Evolutionary conservation across 345 rosid species (phyloP).

Genomic region (Tarenaya hassleriana): DNA sequence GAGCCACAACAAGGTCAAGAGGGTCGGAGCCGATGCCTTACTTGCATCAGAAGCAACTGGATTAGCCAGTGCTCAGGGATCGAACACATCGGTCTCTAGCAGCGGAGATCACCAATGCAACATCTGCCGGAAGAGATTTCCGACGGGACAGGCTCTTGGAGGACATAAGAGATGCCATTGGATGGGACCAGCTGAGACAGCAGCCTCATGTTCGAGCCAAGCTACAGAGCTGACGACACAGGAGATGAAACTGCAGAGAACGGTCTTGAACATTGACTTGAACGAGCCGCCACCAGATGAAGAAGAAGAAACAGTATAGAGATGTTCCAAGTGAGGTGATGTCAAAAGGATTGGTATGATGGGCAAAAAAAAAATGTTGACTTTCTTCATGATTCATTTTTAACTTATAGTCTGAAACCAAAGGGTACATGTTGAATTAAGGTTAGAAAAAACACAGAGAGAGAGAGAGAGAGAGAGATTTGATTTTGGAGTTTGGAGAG

Average conservation of each 20-base stretch:
- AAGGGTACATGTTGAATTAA: too few species aligned
- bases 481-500: constrained; percentile 4
- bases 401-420: constrained; percentile 2
- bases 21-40: constrained; percentile 13
- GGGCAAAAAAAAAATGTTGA: too few species aligned
- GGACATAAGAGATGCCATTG: constrained; percentile 51
- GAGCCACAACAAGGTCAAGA: constrained; percentile 42
- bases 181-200: constrained; percentile 28
- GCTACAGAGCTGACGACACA: constrained; percentile 22
- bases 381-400: too few species aligned
- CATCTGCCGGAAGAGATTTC: constrained; percentile 31
- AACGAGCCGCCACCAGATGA: constrained; percentile 30
- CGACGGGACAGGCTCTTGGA: constrained; percentile 48
- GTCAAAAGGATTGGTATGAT: too few species aligned
- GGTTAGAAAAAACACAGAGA: too few species aligned
- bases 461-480: constrained; percentile 18
- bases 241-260: constrained; percentile 23
- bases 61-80: constrained; percentile 22
- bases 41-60: constrained; percentile 26
- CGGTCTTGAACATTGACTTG: constrained; percentile 27
- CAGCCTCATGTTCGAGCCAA: constrained; percentile 26
- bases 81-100: constrained; percentile 20
- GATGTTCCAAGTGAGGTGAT: constrained; percentile 2
- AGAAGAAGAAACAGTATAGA: constrained; percentile 18
- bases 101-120: constrained; percentile 35